These are phyloP conservation scores for Phaeotremella skinneri DNA, from an alignment of 768 basidiomycete species.

Conservation along the genomic window DNA sequence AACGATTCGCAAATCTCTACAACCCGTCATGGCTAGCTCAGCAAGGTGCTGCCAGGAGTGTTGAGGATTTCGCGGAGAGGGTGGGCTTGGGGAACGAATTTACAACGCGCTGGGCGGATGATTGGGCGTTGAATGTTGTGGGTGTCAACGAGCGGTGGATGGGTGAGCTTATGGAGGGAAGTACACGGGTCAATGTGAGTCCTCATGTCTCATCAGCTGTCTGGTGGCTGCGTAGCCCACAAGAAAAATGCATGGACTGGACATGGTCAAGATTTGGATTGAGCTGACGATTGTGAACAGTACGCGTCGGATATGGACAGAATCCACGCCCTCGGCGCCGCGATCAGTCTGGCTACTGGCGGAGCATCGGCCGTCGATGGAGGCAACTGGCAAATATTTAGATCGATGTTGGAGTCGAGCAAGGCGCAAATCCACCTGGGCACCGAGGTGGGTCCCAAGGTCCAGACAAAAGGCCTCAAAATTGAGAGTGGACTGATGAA, in stretches of 20 bases:
- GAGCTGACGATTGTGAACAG: conserved; percentile 29
- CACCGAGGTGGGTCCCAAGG: conserved; percentile 59
- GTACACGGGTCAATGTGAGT: conserved; percentile 80
- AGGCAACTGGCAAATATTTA: conserved; percentile 83
- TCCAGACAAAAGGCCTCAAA: conserved; percentile 39
- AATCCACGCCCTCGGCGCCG: conserved; percentile 75
- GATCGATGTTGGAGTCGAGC: conserved; percentile 70
- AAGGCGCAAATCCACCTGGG: conserved; percentile 68
- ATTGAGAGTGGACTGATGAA: conserved; percentile 53
- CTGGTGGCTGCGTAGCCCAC: too few relatives aligned
- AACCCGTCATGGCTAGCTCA: conserved; percentile 36
- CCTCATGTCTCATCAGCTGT: conserved; percentile 46
- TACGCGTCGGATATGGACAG: conserved; percentile 62
- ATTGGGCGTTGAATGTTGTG: conserved; percentile 58
- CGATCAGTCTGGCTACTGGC: conserved; percentile 67
- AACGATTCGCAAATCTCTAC: conserved; percentile 63
- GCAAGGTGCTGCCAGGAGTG: conserved; percentile 25
- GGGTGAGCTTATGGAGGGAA: conserved; percentile 72
- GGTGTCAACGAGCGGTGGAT: conserved; percentile 63
- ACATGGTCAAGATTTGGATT: not conserved
- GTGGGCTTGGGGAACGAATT: conserved; percentile 47
- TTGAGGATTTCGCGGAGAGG: conserved; percentile 38
- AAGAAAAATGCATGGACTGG: too few relatives aligned
- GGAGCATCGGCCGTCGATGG: conserved; percentile 67
- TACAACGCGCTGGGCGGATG: conserved; percentile 58